Base-by-base conservation (phyloP, 2,329 filamentous ascomycete genomes). In the Scytalidium lignicola region DNA sequence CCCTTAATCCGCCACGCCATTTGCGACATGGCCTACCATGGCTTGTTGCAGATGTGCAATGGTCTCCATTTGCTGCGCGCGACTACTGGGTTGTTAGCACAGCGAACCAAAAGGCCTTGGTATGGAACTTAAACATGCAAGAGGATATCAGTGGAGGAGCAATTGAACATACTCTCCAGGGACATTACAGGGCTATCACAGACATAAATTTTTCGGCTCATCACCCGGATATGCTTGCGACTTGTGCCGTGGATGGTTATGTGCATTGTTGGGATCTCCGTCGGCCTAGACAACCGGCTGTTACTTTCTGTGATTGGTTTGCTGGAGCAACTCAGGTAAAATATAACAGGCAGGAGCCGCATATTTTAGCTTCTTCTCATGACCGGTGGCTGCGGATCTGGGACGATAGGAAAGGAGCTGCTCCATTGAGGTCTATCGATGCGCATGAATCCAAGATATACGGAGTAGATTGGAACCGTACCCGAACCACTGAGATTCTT, bases 151-250 rank as follows among this genome's bases (percentile, higher is more conserved):
- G 73, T 21, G 75, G 78, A 6, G 81, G 81, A 2, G 80, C 83
- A 39, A 90, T 96, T 54, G 89, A 96, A 66, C 87, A 92, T 66
- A 91, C 90, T 12, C 76, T 96, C 13, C 87, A 95, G 61, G 90
- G 85, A 2, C 91, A 89, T 66, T 88, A 82, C 42, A 80, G 92
- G 56, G 90, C 91, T 54, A 96, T 96, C 58, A 96, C 91, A 7
- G 91, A 96, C 65, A 90, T 96, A 67, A 96, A 96, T 66, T 96
- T 96, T 67, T 95, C 90, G 0, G 90, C 91, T 4, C 89, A 95
- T 58, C 88, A 96, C 62, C 89, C 90, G 0, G 91, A 96, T 63
- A 75, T 91, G 41, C 79, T 96, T 15, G 88, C 90, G 9, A 96
- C 92, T 0, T 96, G 90, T 66, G 88, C 90, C 3, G 88, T 96